phyloP scores from a whole-genome alignment of 225 moss, liverwort and hornwort species.

The Lunularia cruciata region DNA sequence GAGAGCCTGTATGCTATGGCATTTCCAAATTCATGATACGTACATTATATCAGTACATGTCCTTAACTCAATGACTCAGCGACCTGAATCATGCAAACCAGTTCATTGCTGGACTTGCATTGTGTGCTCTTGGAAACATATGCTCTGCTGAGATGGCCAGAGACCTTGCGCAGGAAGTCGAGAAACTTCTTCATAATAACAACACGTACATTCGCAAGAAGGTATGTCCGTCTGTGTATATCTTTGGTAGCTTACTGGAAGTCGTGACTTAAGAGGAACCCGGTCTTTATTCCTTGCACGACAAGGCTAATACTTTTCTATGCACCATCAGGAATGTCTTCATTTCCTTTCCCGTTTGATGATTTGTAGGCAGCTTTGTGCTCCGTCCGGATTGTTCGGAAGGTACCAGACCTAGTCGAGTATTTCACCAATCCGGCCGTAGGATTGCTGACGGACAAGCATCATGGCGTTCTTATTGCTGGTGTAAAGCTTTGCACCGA shows the following conservation, averaged over 20 bases:
- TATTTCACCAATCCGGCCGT: conserved; percentile 72
- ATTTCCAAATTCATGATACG: background rate
- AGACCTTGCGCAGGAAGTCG: conserved; percentile 83
- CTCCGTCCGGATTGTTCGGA: conserved; percentile 89
- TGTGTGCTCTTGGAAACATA: conserved; percentile 91
- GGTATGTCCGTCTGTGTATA: conserved; percentile 40
- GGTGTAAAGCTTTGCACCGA: conserved; percentile 90
- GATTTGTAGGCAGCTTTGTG: conserved; percentile 98
- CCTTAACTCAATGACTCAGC: conserved; percentile 72
- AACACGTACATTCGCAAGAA: conserved; percentile 95
- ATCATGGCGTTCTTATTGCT: conserved; percentile 97
- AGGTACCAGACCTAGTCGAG: conserved; percentile 79
- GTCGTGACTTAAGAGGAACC: background rate
- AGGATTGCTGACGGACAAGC: conserved; percentile 84
- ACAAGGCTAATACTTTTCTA: background rate
- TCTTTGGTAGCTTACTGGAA: background rate
- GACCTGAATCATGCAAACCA: conserved; percentile 89
- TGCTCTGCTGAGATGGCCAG: conserved; percentile 90
- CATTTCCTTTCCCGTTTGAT: conserved; percentile 35
- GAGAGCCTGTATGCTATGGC: no score
- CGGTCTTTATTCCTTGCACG: background rate
- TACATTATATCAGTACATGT: background rate
- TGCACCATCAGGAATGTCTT: conserved; percentile 7
- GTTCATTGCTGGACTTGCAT: conserved; percentile 81
- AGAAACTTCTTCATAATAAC: conserved; percentile 67